Conservation (phyloP, 208 protist genomes). For the Strigomonas galati region DNA sequence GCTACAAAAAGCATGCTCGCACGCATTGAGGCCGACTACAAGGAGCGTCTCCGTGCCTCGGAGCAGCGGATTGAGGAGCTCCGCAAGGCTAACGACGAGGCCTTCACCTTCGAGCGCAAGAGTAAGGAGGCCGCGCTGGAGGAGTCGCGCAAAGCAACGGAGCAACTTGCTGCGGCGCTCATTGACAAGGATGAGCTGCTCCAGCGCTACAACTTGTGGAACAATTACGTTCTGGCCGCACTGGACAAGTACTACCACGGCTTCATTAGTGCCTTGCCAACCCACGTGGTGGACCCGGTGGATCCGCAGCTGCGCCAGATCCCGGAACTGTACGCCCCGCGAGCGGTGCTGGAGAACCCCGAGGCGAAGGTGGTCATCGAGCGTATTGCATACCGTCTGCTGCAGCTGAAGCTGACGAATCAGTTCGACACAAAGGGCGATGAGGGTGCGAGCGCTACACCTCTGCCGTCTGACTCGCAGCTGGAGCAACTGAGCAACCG, state of each 20-base stretch:
- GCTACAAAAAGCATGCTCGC: conserved; percentile 46
- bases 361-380: conserved; percentile 68
- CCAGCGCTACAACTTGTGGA: conserved; percentile 75
- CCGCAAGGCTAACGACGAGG: conserved; percentile 39
- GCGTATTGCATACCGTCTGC: conserved; percentile 61
- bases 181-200: conserved; percentile 55
- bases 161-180: conserved; percentile 42
- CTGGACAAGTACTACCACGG: conserved; percentile 60
- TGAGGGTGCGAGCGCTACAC: background rate
- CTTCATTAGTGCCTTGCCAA: conserved; percentile 43
- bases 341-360: conserved; percentile 60
- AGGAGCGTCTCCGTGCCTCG: conserved; percentile 54
- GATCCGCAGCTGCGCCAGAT: conserved; percentile 57
- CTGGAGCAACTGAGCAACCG: conserved; percentile 33
- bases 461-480: conserved; percentile 11
- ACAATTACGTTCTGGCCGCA: conserved; percentile 53
- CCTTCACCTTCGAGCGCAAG: conserved; percentile 36
- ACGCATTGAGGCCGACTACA: conserved; percentile 72
- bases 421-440: conserved; percentile 12
- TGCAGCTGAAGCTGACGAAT: conserved; percentile 56
- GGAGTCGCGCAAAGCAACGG: conserved; percentile 42
- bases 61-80: conserved; percentile 66
- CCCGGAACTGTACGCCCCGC: conserved; percentile 60
- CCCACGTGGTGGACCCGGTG: conserved; percentile 40
- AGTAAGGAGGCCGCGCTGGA: conserved; percentile 41